Evolutionary conservation across 352 stramenopile species (phyloP), one percentile per base, ranked within the genome.

Genomic region (Globisporangium solare): DNA sequence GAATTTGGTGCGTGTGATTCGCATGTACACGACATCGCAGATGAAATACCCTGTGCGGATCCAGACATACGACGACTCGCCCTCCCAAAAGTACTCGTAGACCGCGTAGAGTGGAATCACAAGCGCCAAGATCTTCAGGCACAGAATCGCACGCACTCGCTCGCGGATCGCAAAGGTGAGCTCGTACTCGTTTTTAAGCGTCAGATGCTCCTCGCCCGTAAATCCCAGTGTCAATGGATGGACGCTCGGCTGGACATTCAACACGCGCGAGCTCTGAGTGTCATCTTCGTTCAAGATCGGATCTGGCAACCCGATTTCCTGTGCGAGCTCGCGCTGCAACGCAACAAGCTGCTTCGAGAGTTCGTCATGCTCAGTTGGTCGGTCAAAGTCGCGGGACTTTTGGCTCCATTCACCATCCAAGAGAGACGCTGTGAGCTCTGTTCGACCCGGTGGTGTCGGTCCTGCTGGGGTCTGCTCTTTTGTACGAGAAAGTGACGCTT

Each of bases 211-310:
- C 45, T 94, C 84, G 1, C 84, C 84, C 82, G 92, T 92, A 32
- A 94, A 94, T 42, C 92, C 82, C 0, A 92, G 58, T 0, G 84
- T 92, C 14, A 94, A 66, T 0, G 84, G 84, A 27, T 92, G 84
- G 0, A 94, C 71, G 3, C 67, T 73, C 27, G 79, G 81, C 40
- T 92, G 82, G 8, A 88, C 70, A 15, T 80, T 81, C 6, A 91
- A 56, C 0, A 74, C 78, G 0, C 76, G 64, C 12, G 76, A 86
- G 27, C 71, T 88, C 21, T 91, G 81, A 0, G 71, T 59, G 27
- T 89, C 77, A 22, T 92, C 82, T 70, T 92, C 82, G 45, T 82
- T 59, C 21, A 73, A 63, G 1, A 89, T 60, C 12, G 79, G 76
- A 35, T 92, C 82, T 0, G 76, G 68, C 6, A 88, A 63, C 2